Evolutionary conservation across 2,329 filamentous ascomycete genomes (phyloP).

Genomic region (Macrophomina tecta): DNA sequence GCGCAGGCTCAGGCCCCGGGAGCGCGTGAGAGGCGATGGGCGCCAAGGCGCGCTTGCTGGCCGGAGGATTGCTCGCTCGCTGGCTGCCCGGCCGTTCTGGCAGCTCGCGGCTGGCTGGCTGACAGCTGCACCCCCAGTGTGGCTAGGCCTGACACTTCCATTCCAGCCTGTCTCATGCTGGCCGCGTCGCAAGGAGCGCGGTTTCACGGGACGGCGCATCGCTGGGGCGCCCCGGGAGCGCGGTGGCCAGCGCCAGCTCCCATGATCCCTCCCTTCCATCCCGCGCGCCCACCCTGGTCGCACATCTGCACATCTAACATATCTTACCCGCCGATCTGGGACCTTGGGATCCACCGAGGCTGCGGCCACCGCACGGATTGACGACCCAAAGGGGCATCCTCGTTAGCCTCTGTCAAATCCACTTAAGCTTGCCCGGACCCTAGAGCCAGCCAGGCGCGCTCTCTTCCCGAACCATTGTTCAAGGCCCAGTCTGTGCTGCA

Average conservation of each 20-base stretch:
- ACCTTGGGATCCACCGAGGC: conserved; percentile 27
- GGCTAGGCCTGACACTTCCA: conserved; percentile 9
- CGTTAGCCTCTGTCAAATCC: conserved; percentile 25
- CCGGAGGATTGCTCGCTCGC: neutral
- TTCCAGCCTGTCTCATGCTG: conserved; percentile 21
- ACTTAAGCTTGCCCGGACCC: conserved; percentile 29
- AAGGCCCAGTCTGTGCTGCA: conserved; percentile 20
- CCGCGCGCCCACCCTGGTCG: conserved; percentile 27
- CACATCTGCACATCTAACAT: conserved; percentile 29
- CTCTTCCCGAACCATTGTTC: conserved; percentile 27
- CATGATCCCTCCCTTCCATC: conserved; percentile 26
- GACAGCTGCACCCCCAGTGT: neutral
- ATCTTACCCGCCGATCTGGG: conserved; percentile 29
- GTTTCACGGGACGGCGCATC: conserved; percentile 24
- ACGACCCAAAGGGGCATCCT: conserved; percentile 27
- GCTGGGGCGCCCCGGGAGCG: conserved; percentile 19
- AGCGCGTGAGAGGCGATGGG: neutral
- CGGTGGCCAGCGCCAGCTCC: conserved; percentile 12
- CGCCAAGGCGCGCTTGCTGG: conserved; percentile 5
- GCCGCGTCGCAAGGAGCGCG: conserved; percentile 23
- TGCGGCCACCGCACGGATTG: conserved; percentile 26
- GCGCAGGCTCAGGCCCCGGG: neutral
- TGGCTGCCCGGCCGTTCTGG: conserved; percentile 1
- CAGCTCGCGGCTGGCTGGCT: conserved; percentile 10
- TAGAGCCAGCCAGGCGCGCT: conserved; percentile 26